Evolutionary conservation across 2,329 filamentous ascomycete species (phyloP), one percentile per base, ranked within the genome.

Genomic region (Arthrobotrys entomopaga): DNA sequence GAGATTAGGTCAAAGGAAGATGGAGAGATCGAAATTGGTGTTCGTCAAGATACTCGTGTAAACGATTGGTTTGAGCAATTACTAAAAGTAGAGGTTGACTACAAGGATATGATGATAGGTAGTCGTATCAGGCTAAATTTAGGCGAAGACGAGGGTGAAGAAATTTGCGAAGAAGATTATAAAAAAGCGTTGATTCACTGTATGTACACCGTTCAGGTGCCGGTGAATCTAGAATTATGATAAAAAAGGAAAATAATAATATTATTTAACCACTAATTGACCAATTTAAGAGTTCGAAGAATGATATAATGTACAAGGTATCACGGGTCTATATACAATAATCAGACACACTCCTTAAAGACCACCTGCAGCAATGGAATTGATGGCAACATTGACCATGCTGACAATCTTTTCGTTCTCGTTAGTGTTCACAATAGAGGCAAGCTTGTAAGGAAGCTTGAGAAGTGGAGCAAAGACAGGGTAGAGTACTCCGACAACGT

Each of bases 371-470:
- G 59, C 46, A 19, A 72, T 34, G 16, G 59, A 50, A 48, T 72
- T 72, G 67, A 72, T 60, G 10, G 67, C 67, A 42, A 53, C 34
- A 54, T 72, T 72, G 22, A 65, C 20, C 40, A 56, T 24, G 10
- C 6, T 49, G 16, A 72, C 10, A n/a, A 72, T 20, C 60, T 72
- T 72, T 4, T 46, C 54, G 24, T 73, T 65, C 61, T 73, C 69
- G 15, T 61, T 61, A 7, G 61, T 73, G 56, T 73, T 73, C 42
- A 63, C 19, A 29, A 73, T 52, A 5, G 69, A 61, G 10, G 56
- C 48, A 52, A 72, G 46, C 67, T 72, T 72, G 60, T 72, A 72
- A 38, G 67, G 67, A 11, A 72, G 60, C 60, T 65, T 72, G 67
- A 72, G 53, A 38, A 72, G 34, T 60, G 54, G 54, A n/a, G 54